A percentile compares a stretch with the other conserved stretches of the same genome.
These are phyloP conservation scores for Coniochaeta hoffmannii DNA, from an alignment of 2,329 filamentous ascomycete species.

Conservation along the genomic window DNA sequence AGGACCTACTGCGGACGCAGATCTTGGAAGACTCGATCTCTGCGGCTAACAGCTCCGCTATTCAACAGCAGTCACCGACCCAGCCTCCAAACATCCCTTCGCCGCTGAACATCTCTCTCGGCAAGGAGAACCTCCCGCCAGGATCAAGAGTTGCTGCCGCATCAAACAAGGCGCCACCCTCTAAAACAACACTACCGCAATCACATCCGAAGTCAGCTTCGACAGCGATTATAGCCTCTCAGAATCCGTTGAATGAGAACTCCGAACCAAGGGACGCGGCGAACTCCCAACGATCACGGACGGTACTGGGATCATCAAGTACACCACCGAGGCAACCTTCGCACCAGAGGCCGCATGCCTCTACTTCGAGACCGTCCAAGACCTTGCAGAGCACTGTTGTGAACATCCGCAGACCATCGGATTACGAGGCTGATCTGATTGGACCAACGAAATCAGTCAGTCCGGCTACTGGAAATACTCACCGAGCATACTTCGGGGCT, in stretches of 20 bases:
- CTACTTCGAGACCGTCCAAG: neutral
- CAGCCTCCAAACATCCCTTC: too few species aligned
- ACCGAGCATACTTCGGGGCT: neutral
- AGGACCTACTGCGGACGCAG: slow-evolving; percentile 6
- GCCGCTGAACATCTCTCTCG: neutral
- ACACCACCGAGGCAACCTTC: neutral
- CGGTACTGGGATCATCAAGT: neutral
- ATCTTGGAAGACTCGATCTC: slow-evolving; percentile 5
- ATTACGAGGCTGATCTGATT: neutral
- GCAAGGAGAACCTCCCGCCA: neutral
- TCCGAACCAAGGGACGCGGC: neutral
- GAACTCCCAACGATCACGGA: neutral
- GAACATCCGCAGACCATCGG: neutral
- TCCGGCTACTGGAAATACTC: neutral
- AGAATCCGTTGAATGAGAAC: too few species aligned
- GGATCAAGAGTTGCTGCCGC: neutral
- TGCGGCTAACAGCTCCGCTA: neutral
- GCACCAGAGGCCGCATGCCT: neutral
- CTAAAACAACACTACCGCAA: too few species aligned
- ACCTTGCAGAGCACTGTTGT: too few species aligned
- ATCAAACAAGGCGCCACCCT: neutral
- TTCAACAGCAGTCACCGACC: neutral
- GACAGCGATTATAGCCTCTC: neutral
- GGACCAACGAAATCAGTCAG: neutral
- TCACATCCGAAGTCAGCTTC: neutral